Evolutionary conservation across 176 grass and related monocot genomes (phyloP).

Genomic region (Tuctoria greenei): DNA sequence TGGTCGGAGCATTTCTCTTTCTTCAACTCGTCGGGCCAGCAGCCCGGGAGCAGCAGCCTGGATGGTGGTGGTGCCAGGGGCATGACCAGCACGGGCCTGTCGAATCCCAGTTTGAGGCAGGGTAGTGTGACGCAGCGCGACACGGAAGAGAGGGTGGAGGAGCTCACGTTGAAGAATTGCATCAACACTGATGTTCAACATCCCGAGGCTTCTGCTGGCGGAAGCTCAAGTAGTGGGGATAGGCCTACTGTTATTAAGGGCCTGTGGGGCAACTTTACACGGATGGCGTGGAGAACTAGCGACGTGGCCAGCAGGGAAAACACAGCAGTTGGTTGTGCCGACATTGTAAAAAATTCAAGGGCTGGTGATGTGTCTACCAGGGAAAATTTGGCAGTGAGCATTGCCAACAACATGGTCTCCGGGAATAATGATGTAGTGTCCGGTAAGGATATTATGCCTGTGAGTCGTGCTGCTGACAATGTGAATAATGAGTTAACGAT

Average conservation of each 20-base stretch:
- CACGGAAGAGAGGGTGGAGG: slow-evolving; percentile 69
- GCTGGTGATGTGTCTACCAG: slow-evolving; percentile 21
- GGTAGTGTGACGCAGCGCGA: slow-evolving; percentile 36
- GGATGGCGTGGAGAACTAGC: slow-evolving; percentile 44
- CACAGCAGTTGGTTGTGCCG: neutral
- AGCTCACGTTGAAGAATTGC: slow-evolving; percentile 80
- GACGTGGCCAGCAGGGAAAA: slow-evolving; percentile 36
- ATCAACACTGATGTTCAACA: slow-evolving; percentile 28
- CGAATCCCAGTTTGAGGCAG: slow-evolving; percentile 40
- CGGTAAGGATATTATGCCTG: slow-evolving; percentile 14
- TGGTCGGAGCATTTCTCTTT: slow-evolving; percentile 82
- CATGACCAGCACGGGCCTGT: neutral
- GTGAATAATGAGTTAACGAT: slow-evolving; percentile 39
- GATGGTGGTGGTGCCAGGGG: slow-evolving; percentile 39
- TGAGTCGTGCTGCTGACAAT: slow-evolving; percentile 23
- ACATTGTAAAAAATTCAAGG: slow-evolving; percentile 40
- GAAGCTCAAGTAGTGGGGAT: slow-evolving; percentile 59
- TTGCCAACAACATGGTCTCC: slow-evolving; percentile 4
- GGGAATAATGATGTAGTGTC: slow-evolving; percentile 22
- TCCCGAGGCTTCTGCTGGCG: slow-evolving; percentile 42
- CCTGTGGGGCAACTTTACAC: slow-evolving; percentile 80
- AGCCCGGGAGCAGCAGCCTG: slow-evolving; percentile 25
- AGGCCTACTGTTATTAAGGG: slow-evolving; percentile 54
- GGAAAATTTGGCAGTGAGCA: neutral
- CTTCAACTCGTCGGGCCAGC: slow-evolving; percentile 41